Evolutionary conservation across 1,284 basidiomycete species (phyloP), one percentile per base, ranked within the genome.

Genomic region (Pholiota adiposa): DNA sequence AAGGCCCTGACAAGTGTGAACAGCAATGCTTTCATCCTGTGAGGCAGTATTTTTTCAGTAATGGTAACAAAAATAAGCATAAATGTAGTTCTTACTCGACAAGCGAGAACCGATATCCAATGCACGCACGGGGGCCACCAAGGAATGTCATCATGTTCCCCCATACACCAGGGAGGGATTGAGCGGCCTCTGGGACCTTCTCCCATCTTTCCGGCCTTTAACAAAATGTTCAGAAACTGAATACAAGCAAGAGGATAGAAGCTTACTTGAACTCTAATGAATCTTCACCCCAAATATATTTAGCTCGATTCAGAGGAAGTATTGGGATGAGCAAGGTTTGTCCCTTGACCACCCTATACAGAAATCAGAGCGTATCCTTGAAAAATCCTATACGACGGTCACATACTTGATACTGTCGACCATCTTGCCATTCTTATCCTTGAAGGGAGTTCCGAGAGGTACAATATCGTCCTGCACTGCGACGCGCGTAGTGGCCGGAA

Each of bases 41-140:
- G 27, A 54, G 29, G 5, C 25, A n/a, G n/a, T n/a, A n/a, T 21
- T 57, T 44, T 34, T 18, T 18, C 21, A 44, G 27, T 29, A 2
- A 44, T 19, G 6, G 36, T 27, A 27, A 25, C 25, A 16, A 55
- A 29, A 27, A 33, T 44, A 49, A n/a, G n/a, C n/a, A n/a, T n/a
- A n/a, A n/a, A 27, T 34, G 51, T 9, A 29, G 12, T 27, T 71
- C 77, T 59, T 63, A 86, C 84, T 92, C 89, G 18, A 84, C 76
- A 21, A 92, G 65, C 1, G 89, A 81, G 66, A 91, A 90, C 8
- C 85, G 82, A 68, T 86, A 90, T 0, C 89, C 89, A 46, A 88
- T 87, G 67, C 86, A 88, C 1, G 83, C 78, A 29, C 80, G 79
- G 16, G 83, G 79, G 1, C 87, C 87, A 18, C 82, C 82, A 2